phyloP scores from a whole-genome alignment of 2,329 filamentous ascomycete species.

The Gyromitra esculenta region DNA sequence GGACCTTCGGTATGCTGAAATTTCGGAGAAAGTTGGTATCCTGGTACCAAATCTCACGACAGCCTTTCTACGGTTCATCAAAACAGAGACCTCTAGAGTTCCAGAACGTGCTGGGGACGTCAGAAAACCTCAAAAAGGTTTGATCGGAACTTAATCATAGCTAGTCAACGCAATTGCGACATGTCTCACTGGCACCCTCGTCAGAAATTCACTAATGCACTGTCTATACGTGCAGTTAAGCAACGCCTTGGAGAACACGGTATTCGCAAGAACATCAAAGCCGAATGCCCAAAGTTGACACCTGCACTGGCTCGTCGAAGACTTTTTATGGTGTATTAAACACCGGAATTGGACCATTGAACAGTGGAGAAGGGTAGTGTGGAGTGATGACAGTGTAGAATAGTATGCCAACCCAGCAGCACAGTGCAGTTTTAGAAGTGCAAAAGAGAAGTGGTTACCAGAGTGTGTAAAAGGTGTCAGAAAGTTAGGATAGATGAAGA shows the following conservation, averaged over 20 bases:
- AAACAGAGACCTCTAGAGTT: background rate
- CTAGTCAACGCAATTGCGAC: background rate
- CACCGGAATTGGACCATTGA: conserved; percentile 40
- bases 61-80: background rate
- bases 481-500: background rate
- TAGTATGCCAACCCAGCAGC: background rate
- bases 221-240: conserved; percentile 9
- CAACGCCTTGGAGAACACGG: background rate
- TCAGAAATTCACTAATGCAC: background rate
- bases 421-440: conserved; percentile 37
- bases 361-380: conserved; percentile 49
- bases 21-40: conserved; percentile 10
- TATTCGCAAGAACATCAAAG: no score
- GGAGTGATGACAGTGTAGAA: conserved; percentile 42
- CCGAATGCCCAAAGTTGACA: background rate
- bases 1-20: conserved; percentile 14
- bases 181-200: background rate
- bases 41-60: background rate
- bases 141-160: background rate
- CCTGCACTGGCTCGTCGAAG: background rate
- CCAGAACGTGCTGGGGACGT: background rate
- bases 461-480: background rate
- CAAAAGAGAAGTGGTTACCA: conserved; percentile 22
- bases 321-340: conserved; percentile 28
- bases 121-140: conserved; percentile 1